These are phyloP conservation scores for Heimioporus sp. DNA, from an alignment of 768 basidiomycete genomes.

Conservation along the genomic window DNA sequence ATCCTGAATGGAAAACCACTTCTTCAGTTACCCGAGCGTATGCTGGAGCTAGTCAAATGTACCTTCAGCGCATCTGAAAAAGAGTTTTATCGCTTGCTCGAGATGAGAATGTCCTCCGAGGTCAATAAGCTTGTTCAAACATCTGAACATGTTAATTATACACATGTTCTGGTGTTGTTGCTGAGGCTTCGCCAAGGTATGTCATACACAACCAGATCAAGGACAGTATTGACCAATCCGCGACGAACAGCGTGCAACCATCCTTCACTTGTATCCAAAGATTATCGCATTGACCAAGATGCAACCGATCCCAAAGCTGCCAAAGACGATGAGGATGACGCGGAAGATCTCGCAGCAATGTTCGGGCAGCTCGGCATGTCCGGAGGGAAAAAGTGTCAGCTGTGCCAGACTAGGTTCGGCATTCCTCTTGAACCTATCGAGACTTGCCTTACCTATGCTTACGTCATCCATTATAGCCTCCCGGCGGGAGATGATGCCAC, in stretches of 20 bases:
- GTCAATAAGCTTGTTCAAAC: slow-evolving; percentile 64
- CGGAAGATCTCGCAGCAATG: slow-evolving; percentile 73
- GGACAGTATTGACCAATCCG: not conserved
- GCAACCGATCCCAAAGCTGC: slow-evolving; percentile 67
- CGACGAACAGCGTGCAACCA: slow-evolving; percentile 77
- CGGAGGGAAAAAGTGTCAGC: slow-evolving; percentile 61
- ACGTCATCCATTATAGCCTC: slow-evolving; percentile 12
- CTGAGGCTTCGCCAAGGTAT: slow-evolving; percentile 88
- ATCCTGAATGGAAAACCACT: slow-evolving; percentile 76
- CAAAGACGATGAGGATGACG: slow-evolving; percentile 52
- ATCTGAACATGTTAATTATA: slow-evolving; percentile 57
- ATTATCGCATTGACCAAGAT: slow-evolving; percentile 70
- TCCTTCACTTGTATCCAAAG: slow-evolving; percentile 76
- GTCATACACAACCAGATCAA: slow-evolving; percentile 10
- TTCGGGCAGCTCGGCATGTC: slow-evolving; percentile 69
- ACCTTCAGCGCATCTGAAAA: slow-evolving; percentile 74
- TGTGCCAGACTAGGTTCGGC: slow-evolving; percentile 74
- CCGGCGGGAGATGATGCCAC: slow-evolving; percentile 19
- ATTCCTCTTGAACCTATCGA: not conserved
- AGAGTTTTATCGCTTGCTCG: slow-evolving; percentile 74
- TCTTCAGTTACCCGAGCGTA: slow-evolving; percentile 75
- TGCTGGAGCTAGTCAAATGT: slow-evolving; percentile 70
- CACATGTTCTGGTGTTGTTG: slow-evolving; percentile 65
- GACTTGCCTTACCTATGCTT: not conserved
- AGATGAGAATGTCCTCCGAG: slow-evolving; percentile 60